Evolutionary conservation across 495 filamentous ascomycete species (phyloP), one percentile per base, ranked within the genome.

Genomic region (Podospora pseudoanserina): DNA sequence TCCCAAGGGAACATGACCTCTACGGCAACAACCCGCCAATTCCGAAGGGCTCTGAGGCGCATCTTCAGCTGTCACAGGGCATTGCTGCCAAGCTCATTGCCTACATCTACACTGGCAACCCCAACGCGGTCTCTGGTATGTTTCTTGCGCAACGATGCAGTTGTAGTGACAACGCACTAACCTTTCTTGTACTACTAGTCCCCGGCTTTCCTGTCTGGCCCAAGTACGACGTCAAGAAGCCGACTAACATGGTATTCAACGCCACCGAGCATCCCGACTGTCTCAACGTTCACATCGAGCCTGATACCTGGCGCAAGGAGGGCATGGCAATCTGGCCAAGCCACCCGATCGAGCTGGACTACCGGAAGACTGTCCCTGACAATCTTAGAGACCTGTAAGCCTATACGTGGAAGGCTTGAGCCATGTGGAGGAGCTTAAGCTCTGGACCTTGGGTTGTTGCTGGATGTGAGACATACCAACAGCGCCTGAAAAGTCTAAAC

Each of bases 291-390:
- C 66, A 67, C 54, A 20, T 67, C 26, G 66, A 67, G 44, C 18
- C 66, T 7, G 66, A 67, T 26, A 67, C 66, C 19, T 67, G 34
- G 39, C 34, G 60, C 15, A 30, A 67, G 60, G 66, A 67, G 60
- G 66, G 59, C 11, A 63, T 63, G 60, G 60, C 60, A 11, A 19
- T 63, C 13, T 63, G 60, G 60, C 60, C 60, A 16, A 34, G 28
- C 4, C 18, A 63, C 19, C 19, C 60, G 13, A 15, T 63, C 4
- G 60, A 63, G 30, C 18, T 63, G 16, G 60, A 63, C 13, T 58
- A 20, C 6, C 1, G 6, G 16, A 20, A 9, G 56, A 2, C n/a
- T 20, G 18, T 58, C 3, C 56, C 56, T 4, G 23, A 27, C 3
- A 20, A 3, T 20, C 9, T 15, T 58, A 18, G 18, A 4, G 39